A percentile compares a stretch with the other conserved stretches of the same genome.
These are phyloP conservation scores for Paecilomyces sp. DNA, from an alignment of 2,329 filamentous ascomycete species.

Conservation along the genomic window DNA sequence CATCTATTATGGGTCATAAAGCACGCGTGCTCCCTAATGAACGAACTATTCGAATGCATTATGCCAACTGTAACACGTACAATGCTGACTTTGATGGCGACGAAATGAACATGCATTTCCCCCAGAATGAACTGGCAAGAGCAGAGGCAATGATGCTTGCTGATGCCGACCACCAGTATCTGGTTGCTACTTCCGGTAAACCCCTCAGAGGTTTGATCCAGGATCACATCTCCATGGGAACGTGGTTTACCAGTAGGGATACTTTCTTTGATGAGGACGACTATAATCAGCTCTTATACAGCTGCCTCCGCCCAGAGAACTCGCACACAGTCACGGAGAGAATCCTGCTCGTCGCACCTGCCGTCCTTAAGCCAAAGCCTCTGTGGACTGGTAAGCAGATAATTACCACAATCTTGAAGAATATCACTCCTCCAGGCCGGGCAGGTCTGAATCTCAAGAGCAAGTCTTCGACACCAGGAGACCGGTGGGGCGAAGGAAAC, in stretches of 20 bases:
- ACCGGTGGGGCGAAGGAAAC: constrained; percentile 62
- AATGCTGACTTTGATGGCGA: constrained; percentile 99
- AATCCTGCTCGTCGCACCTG: constrained; percentile 72
- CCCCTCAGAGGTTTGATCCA: constrained; percentile 94
- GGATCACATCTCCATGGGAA: constrained; percentile 93
- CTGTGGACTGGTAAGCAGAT: constrained; percentile 97
- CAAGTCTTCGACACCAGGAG: constrained; percentile 69
- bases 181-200: constrained; percentile 88
- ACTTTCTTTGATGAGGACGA: constrained; percentile 81
- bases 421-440: constrained; percentile 72
- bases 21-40: constrained; percentile 88
- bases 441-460: constrained; percentile 72
- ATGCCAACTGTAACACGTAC: constrained; percentile 98
- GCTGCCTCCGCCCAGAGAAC: constrained; percentile 79
- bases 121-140: constrained; percentile 89
- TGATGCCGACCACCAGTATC: constrained; percentile 94
- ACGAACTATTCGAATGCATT: constrained; percentile 98
- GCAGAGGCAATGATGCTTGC: constrained; percentile 90
- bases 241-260: constrained; percentile 83
- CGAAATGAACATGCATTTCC: constrained; percentile 99
- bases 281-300: constrained; percentile 92
- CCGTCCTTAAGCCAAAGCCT: constrained; percentile 70
- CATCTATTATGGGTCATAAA: constrained; percentile 97
- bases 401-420: constrained; percentile 85
- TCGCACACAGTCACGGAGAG: constrained; percentile 78